Percentiles rank a stretch among this genome's conserved stretches.
phyloP scores from a whole-genome alignment of 305 asterid species.

The Solanum chacoense region DNA sequence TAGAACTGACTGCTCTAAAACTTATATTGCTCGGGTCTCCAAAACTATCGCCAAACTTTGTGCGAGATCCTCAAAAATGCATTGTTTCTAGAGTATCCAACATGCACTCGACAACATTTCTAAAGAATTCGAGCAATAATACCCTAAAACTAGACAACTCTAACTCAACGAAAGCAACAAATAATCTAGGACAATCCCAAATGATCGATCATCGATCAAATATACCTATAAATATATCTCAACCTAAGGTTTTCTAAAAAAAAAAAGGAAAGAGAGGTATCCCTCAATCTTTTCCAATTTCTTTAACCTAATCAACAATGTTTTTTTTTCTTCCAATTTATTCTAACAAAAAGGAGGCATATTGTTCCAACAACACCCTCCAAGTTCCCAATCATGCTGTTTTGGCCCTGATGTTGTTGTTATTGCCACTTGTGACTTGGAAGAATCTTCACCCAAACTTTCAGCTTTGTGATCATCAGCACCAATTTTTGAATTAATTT shows the following conservation, averaged over 20 bases:
- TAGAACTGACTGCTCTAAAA: not conserved
- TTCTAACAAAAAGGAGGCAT: constrained; percentile 40
- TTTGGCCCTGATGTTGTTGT: constrained; percentile 8
- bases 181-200: not conserved
- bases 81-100: not conserved
- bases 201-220: not conserved
- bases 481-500: not conserved
- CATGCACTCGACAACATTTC: not conserved
- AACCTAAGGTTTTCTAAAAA: not conserved
- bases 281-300: constrained; percentile 2
- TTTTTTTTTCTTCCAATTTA: not conserved
- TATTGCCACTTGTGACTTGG: constrained; percentile 15
- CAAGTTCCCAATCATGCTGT: constrained; percentile 28
- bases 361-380: constrained; percentile 45
- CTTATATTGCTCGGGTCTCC: not conserved
- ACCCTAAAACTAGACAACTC: not conserved
- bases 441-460: constrained; percentile 15
- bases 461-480: constrained; percentile 10
- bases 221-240: not conserved
- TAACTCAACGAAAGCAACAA: not conserved
- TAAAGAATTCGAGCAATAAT: not conserved
- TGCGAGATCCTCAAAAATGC: not conserved
- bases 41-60: not conserved
- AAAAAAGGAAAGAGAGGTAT: not conserved
- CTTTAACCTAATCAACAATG: not conserved